Base-by-base conservation (phyloP, 768 basidiomycete species). In the Tricholoma matsutake region DNA sequence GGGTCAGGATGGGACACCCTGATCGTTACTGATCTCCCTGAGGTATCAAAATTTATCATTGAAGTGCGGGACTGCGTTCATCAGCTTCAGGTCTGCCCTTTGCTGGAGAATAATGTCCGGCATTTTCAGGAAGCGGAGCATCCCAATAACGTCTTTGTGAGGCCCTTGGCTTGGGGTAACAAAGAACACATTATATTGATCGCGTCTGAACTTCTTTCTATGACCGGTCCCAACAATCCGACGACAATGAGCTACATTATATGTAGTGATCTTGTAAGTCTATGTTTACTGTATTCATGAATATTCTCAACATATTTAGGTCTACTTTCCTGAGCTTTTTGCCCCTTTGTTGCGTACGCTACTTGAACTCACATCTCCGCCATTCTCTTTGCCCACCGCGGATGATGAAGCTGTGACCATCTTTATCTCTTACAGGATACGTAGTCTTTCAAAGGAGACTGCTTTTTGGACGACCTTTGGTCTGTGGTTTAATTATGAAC, bases 311-410 rank as follows among this genome's bases (percentile, higher is more conserved):
- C 61, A n/a, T 58, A 52, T 54, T 29, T 59, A 94, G 89, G 83
- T 96, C 11, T 96, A 96, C 73, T 95, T 95, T 68, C 90, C 91
- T 0, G 85, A 91, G 60, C 82, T 96, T 1, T 79, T 92, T 10
- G 89, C 86, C 0, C 89, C 89, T 4, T 82, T 96, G 16, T 76
- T 96, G 18, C 84, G 87, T 2, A 86, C 89, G 2, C 78, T 96
- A 11, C 74, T 96, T 3, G 82, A 88, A 20, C 78, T 95, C 20
- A 87, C 93, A 0, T 83, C 87, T 1, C 78, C 77, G 4, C 75
- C 81, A 0, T 83, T 81, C 45, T 59, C 63, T 34, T 59, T 66
- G n/a, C 29, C 56, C 9, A 25, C 60, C 16, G 53, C 54, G 7
- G 64, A 41, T 11, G 43, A 43, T 32, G 57, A 58, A 35, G 61